Percentiles rank a stretch among this genome's conserved stretches.
phyloP scores from a whole-genome alignment of 257 asterid genomes.

The Nicotiana obtusifolia region DNA sequence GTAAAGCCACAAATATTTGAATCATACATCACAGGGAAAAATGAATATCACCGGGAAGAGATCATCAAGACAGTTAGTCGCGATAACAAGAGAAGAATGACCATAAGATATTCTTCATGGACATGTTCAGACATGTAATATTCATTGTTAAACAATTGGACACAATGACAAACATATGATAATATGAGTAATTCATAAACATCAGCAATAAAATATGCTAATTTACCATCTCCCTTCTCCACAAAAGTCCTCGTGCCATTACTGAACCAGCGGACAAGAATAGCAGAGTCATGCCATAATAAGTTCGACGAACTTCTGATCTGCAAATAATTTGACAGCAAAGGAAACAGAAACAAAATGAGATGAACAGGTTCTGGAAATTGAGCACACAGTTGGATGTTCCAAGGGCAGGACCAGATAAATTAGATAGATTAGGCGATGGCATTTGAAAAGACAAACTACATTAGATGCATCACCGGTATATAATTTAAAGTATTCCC shows the following conservation, averaged over 20 bases:
- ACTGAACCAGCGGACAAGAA: constrained; percentile 40
- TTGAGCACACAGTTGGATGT: not conserved
- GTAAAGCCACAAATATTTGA: constrained; percentile 15
- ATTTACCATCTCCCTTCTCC: constrained; percentile 53
- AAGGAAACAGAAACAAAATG: not conserved
- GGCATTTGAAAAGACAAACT: not conserved
- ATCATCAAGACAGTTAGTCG: not conserved
- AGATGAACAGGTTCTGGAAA: not conserved
- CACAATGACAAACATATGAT: constrained; percentile 1
- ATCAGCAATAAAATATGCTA: not conserved
- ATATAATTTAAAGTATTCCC: not conserved
- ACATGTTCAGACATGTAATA: too few relatives aligned
- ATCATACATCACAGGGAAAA: not conserved
- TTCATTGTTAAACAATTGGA: too few relatives aligned
- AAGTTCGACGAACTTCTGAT: constrained; percentile 40
- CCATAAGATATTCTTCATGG: not conserved
- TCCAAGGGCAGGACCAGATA: not conserved
- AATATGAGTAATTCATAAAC: constrained; percentile 2
- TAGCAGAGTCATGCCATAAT: constrained; percentile 37
- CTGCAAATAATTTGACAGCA: constrained; percentile 33
- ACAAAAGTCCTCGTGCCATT: constrained; percentile 41
- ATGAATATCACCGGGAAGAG: not conserved
- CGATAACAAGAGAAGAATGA: not conserved
- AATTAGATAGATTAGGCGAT: not conserved
- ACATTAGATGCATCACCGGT: not conserved